A percentile compares a stretch with the other conserved stretches of the same genome.
These are phyloP conservation scores for Neckera pumila DNA, from an alignment of 225 moss, liverwort and hornwort genomes.

Conservation along the genomic window DNA sequence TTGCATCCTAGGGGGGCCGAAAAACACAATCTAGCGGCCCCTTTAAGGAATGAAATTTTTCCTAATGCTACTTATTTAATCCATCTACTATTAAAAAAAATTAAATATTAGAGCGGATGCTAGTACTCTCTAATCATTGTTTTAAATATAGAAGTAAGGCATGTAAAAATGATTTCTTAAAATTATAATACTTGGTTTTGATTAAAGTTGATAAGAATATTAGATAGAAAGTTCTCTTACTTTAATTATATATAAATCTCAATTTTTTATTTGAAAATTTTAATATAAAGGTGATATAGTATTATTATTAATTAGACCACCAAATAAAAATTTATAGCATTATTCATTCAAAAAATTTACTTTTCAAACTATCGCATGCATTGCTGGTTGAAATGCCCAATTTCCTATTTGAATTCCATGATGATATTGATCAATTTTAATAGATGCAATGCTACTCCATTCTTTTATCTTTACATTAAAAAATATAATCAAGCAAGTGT, in stretches of 20 bases:
- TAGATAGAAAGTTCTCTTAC: not conserved
- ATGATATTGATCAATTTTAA: slow-evolving; percentile 9
- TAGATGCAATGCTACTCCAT: slow-evolving; percentile 21
- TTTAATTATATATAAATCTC: too few species aligned
- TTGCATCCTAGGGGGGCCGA: too few species aligned
- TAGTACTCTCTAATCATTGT: not conserved
- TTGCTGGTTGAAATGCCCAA: slow-evolving; percentile 38
- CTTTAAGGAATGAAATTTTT: too few species aligned
- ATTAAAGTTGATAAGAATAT: not conserved
- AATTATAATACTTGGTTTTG: too few species aligned
- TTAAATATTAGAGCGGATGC: not conserved
- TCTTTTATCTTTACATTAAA: slow-evolving; percentile 9
- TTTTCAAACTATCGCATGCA: slow-evolving; percentile 18
- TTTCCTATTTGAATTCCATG: slow-evolving; percentile 12
- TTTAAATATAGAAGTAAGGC: not conserved
- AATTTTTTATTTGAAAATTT: not conserved
- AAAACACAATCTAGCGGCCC: too few species aligned
- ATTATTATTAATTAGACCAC: too few species aligned
- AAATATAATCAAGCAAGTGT: slow-evolving; percentile 19
- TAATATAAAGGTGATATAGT: too few species aligned
- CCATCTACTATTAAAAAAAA: too few species aligned
- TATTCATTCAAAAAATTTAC: not conserved
- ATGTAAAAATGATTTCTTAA: not conserved
- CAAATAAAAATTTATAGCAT: not conserved
- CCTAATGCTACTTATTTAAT: not conserved